Percentiles rank a stretch among this genome's conserved stretches.
Conservation (phyloP, 352 stramenopile genomes). For the Hyaloperonospora brassicae region DNA sequence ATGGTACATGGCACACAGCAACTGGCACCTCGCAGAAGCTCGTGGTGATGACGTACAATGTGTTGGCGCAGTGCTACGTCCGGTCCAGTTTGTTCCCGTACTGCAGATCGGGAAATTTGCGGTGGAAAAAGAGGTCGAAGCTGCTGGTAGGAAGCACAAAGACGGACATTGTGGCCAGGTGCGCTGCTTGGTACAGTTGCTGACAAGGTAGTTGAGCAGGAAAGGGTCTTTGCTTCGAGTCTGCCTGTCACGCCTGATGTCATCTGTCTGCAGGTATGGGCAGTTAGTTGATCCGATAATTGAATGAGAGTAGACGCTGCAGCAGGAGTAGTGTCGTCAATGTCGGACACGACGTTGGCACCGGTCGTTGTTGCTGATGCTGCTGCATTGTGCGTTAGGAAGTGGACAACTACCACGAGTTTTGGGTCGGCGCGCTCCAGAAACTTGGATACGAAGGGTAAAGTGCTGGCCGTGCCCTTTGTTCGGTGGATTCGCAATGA, state of each 20-base stretch:
- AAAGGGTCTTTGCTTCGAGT: slow-evolving; percentile 39
- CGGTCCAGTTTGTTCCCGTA: slow-evolving; percentile 77
- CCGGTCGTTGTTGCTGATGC: background rate
- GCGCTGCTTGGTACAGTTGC: background rate
- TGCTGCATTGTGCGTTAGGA: slow-evolving; percentile 35
- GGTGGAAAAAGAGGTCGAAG: slow-evolving; percentile 69
- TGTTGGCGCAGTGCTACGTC: slow-evolving; percentile 77
- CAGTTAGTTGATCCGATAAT: background rate
- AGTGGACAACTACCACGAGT: slow-evolving; percentile 68
- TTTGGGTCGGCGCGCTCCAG: slow-evolving; percentile 55
- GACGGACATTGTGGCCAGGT: no score
- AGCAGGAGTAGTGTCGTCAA: background rate
- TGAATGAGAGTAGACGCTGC: background rate
- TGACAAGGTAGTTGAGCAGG: slow-evolving; percentile 25
- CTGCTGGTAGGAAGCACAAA: slow-evolving; percentile 33
- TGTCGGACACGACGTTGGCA: no score
- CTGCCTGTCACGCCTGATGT: slow-evolving; percentile 60
- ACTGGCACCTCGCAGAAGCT: slow-evolving; percentile 29
- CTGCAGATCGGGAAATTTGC: slow-evolving; percentile 45
- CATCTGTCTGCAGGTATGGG: slow-evolving; percentile 64
- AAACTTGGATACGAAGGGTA: slow-evolving; percentile 60
- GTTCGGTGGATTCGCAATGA: background rate
- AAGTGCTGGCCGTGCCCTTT: background rate
- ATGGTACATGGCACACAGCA: slow-evolving; percentile 4
- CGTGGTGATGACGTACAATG: slow-evolving; percentile 84